Evolutionary conservation across 345 rosid genomes (phyloP).

Genomic region (Corchorus capsularis): DNA sequence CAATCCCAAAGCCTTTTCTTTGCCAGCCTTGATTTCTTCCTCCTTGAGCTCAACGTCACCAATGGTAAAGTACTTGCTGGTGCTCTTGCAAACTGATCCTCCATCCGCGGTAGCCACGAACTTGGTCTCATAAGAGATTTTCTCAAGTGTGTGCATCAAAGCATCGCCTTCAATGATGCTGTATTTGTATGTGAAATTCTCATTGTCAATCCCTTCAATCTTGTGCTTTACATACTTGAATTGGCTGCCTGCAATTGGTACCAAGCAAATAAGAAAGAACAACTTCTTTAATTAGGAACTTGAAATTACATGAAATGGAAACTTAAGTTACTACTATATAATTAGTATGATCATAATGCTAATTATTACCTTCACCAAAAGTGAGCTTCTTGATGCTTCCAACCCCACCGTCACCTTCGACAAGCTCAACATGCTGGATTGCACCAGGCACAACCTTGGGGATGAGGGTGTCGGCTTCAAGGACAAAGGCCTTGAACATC

Average conservation of each 20-base stretch:
- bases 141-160: background rate
- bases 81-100: background rate
- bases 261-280: background rate
- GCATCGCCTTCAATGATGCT: background rate
- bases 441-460: slow-evolving; percentile 39
- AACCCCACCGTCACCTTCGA: slow-evolving; percentile 49
- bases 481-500: slow-evolving; percentile 39
- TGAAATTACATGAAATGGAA: background rate
- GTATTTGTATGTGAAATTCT: background rate
- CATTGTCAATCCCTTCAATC: background rate
- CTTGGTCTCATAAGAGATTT: background rate
- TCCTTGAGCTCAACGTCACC: background rate
- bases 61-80: too few relatives aligned
- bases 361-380: slow-evolving; percentile 1
- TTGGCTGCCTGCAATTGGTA: background rate
- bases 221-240: background rate
- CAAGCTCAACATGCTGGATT: slow-evolving; percentile 21
- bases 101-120: background rate
- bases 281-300: too few relatives aligned
- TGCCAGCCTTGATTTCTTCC: too few relatives aligned
- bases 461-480: slow-evolving; percentile 32
- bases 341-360: background rate
- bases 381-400: slow-evolving; percentile 37
- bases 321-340: background rate
- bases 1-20: too few relatives aligned